These are phyloP conservation scores for Mortierella sp. DNA, from an alignment of 371 early-diverging fungal genomes.

Conservation along the genomic window DNA sequence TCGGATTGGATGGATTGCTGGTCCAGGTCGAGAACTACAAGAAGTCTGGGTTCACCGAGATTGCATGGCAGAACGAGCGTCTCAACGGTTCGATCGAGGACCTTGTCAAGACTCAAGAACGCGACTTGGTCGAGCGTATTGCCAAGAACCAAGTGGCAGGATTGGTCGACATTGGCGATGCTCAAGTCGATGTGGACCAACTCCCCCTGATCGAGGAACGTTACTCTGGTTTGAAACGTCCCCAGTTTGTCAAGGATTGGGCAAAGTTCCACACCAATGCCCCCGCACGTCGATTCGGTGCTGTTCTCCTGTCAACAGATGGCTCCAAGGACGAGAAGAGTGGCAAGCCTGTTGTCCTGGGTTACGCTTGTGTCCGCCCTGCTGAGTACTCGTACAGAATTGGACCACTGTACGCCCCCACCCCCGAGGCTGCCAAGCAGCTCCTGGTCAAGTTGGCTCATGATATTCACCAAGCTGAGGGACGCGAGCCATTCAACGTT, in stretches of 20 bases:
- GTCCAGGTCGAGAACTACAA: slow-evolving; percentile 44
- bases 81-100: slow-evolving; percentile 22
- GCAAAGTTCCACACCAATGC: slow-evolving; percentile 28
- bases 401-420: slow-evolving; percentile 43
- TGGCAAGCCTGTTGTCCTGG: slow-evolving; percentile 30
- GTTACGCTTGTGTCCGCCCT: slow-evolving; percentile 48
- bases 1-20: slow-evolving; percentile 52
- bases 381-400: slow-evolving; percentile 45
- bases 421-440: slow-evolving; percentile 29
- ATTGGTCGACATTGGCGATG: slow-evolving; percentile 8
- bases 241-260: slow-evolving; percentile 39
- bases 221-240: slow-evolving; percentile 38
- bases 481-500: slow-evolving; percentile 1
- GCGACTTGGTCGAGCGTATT: slow-evolving; percentile 8
- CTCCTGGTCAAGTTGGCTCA: slow-evolving; percentile 36
- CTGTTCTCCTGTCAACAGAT: slow-evolving; percentile 21
- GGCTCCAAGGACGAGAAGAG: slow-evolving; percentile 4
- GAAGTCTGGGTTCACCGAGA: slow-evolving; percentile 42
- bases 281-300: slow-evolving; percentile 28
- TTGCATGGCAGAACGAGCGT: slow-evolving; percentile 45
- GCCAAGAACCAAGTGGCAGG: slow-evolving; percentile 1
- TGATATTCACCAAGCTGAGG: slow-evolving; percentile 13
- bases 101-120: slow-evolving; percentile 14
- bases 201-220: slow-evolving; percentile 19
- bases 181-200: slow-evolving; percentile 23